A percentile compares a stretch with the other conserved stretches of the same genome.
Conservation (phyloP, 1,284 basidiomycete genomes). For the Pyrrhoderma noxium region DNA sequence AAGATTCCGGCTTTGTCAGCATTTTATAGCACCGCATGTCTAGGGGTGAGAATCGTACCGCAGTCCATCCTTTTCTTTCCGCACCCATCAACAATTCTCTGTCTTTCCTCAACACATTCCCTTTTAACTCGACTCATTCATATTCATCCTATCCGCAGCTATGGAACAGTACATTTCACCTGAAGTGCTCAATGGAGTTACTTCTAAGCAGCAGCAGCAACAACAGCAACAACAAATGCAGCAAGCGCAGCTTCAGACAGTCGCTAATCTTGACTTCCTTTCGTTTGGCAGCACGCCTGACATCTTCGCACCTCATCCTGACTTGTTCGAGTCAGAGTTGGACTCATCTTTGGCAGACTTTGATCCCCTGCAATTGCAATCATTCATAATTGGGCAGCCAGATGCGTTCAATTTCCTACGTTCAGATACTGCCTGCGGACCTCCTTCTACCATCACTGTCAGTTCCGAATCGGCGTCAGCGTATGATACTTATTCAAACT, state of each 20-base stretch:
- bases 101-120: constrained; percentile 6
- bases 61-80: constrained; percentile 1
- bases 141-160: constrained; percentile 6
- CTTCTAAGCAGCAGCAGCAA: constrained; percentile 14
- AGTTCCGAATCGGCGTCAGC: constrained; percentile 62
- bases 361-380: constrained; percentile 54
- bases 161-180: constrained; percentile 19
- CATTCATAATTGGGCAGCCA: constrained; percentile 53
- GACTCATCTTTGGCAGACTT: constrained; percentile 60
- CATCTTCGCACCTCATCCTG: constrained; percentile 66
- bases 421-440: constrained; percentile 56
- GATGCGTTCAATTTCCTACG: constrained; percentile 57
- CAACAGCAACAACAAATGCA: constrained; percentile 10
- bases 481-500: constrained; percentile 59
- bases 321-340: constrained; percentile 74
- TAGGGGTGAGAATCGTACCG: too few species aligned
- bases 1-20: too few species aligned
- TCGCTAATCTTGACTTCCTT: constrained; percentile 49
- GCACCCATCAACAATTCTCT: constrained; percentile 2
- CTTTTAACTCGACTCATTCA: constrained; percentile 5
- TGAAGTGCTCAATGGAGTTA: constrained; percentile 12
- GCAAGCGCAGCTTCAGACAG: constrained; percentile 21
- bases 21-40: too few species aligned
- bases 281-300: constrained; percentile 53
- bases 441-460: constrained; percentile 68